Percentiles rank a stretch among this genome's conserved stretches.
Evolutionary conservation across 495 filamentous ascomycete genomes (phyloP).

Genomic region (Elasticomyces elasticus): DNA sequence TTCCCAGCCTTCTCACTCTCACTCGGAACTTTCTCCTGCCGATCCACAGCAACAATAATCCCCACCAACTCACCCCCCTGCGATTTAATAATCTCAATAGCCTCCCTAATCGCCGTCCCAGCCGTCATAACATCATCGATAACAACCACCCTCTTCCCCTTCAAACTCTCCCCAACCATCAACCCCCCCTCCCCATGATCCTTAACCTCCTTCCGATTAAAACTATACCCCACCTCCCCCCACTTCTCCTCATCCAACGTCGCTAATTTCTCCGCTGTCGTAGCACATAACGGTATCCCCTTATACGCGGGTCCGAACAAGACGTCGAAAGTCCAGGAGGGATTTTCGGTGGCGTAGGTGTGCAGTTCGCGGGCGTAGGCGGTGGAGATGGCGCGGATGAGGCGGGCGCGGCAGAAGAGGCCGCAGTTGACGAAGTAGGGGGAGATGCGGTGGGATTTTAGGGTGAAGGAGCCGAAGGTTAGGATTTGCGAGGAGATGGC

Average conservation of each 20-base stretch:
- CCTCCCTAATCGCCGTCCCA: constrained; percentile 85
- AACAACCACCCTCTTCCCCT: constrained; percentile 75
- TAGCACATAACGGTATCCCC: constrained; percentile 76
- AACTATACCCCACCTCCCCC: constrained; percentile 61
- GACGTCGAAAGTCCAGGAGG: constrained; percentile 51
- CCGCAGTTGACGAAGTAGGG: constrained; percentile 99
- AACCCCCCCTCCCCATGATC: constrained; percentile 86
- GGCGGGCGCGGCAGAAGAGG: constrained; percentile 64
- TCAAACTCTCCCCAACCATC: constrained; percentile 77
- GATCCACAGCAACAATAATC: constrained; percentile 78
- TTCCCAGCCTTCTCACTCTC: constrained; percentile 37
- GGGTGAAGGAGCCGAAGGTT: constrained; percentile 75
- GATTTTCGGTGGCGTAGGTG: constrained; percentile 28
- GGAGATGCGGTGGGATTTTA: constrained; percentile 86
- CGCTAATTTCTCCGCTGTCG: constrained; percentile 59
- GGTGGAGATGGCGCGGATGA: constrained; percentile 60
- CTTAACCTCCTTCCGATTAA: constrained; percentile 93
- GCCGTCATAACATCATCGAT: constrained; percentile 95
- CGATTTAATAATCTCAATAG: constrained; percentile 68
- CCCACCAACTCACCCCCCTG: constrained; percentile 76
- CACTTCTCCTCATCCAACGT: constrained; percentile 48
- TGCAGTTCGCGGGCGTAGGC: constrained; percentile 71
- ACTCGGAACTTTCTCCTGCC: constrained; percentile 60
- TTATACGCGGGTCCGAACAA: constrained; percentile 90
- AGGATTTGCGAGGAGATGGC: constrained; percentile 66